A percentile compares a stretch with the other conserved stretches of the same genome.
Evolutionary conservation across 768 basidiomycete genomes (phyloP).

Genomic region (Rhodotorula sphaerocarpa): DNA sequence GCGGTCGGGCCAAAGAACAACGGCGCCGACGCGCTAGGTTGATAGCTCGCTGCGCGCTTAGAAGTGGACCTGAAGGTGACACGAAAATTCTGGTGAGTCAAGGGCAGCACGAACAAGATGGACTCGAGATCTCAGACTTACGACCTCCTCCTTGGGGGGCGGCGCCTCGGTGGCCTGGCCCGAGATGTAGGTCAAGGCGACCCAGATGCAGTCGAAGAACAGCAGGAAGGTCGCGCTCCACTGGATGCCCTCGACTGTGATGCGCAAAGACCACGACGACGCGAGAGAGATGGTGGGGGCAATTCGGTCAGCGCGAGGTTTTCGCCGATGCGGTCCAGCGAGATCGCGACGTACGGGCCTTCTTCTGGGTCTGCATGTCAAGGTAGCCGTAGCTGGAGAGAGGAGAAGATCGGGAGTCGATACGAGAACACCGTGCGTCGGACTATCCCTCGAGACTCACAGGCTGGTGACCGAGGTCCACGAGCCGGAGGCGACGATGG

Average conservation of each 20-base stretch:
- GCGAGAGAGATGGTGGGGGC: too few species aligned
- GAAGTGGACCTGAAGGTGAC: neutral
- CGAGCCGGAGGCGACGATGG: neutral
- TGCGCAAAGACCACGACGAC: too few species aligned
- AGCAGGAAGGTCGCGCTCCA: neutral
- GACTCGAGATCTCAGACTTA: too few species aligned
- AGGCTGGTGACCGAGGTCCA: neutral
- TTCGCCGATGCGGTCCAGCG: too few species aligned
- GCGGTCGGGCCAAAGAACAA: too few species aligned
- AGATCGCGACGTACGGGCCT: too few species aligned
- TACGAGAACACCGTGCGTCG: too few species aligned
- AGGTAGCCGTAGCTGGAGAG: neutral
- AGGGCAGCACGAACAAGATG: too few species aligned
- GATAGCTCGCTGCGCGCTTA: too few species aligned
- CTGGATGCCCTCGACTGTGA: neutral
- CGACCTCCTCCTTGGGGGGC: slow-evolving; percentile 3
- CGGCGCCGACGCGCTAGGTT: too few species aligned
- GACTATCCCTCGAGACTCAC: neutral
- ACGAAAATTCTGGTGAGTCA: neutral
- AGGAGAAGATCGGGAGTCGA: too few species aligned
- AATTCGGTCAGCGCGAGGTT: too few species aligned
- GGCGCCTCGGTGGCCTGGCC: neutral
- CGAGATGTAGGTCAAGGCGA: neutral
- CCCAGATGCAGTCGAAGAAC: neutral
- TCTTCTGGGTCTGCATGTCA: neutral